phyloP scores from a whole-genome alignment of 2,329 filamentous ascomycete species.

The Curvularia sp. region DNA sequence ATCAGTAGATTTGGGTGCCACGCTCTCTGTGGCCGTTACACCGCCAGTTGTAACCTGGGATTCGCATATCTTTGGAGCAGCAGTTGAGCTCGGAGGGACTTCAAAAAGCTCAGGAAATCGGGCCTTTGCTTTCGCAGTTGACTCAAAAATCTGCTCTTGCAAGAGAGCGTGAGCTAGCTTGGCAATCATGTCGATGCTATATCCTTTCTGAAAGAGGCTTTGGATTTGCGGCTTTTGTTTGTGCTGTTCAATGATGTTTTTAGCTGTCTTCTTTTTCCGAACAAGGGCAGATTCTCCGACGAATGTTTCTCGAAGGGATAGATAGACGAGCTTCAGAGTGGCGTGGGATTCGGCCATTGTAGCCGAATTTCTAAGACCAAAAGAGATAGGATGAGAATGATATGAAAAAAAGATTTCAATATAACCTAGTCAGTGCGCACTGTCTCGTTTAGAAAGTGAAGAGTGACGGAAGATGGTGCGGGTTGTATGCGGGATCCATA shows the following conservation, averaged over 20 bases:
- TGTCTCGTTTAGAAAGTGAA: too few species aligned
- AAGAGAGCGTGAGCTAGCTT: not conserved
- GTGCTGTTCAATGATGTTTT: not conserved
- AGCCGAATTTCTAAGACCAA: not conserved
- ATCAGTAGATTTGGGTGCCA: too few species aligned
- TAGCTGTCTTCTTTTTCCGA: not conserved
- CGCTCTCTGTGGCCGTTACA: too few species aligned
- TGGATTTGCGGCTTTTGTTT: not conserved
- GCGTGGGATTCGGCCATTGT: not conserved
- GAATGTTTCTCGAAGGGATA: not conserved
- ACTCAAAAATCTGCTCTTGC: slow-evolving; percentile 1
- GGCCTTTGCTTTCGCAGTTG: not conserved
- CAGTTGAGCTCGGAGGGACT: not conserved
- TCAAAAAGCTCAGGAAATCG: not conserved
- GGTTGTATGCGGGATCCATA: not conserved
- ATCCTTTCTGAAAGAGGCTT: not conserved
- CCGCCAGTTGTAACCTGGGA: not conserved
- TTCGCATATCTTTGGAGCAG: not conserved
- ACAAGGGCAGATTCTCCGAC: not conserved
- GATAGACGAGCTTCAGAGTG: slow-evolving; percentile 1
- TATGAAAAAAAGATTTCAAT: not conserved
- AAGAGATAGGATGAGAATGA: not conserved
- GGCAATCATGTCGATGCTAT: not conserved
- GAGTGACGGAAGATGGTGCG: not conserved
- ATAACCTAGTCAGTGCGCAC: too few species aligned